Evolutionary conservation across 2,329 filamentous ascomycete genomes (phyloP).

Genomic region (Fusarium dimerum): DNA sequence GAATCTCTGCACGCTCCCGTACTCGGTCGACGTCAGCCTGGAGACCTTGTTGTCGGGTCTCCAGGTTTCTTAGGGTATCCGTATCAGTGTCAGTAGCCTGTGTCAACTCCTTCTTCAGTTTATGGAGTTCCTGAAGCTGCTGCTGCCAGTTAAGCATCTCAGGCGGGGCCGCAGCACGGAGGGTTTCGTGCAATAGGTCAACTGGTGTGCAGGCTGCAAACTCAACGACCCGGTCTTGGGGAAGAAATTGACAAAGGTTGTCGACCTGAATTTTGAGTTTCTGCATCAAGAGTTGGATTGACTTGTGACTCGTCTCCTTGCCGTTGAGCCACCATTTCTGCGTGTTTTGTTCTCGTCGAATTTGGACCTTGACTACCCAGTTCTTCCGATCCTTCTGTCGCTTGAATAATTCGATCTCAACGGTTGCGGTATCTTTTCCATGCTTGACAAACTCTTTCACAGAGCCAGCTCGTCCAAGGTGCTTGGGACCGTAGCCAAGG

Average conservation of each 20-base stretch:
- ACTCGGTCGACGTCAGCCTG: slow-evolving; percentile 82
- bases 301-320: slow-evolving; percentile 59
- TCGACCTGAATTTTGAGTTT: slow-evolving; percentile 90
- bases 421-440: slow-evolving; percentile 71
- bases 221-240: slow-evolving; percentile 92
- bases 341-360: slow-evolving; percentile 80
- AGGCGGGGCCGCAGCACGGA: slow-evolving; percentile 81
- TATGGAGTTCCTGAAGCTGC: slow-evolving; percentile 69
- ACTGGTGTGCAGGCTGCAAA: slow-evolving; percentile 84
- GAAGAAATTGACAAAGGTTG: slow-evolving; percentile 95
- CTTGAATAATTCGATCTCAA: slow-evolving; percentile 87
- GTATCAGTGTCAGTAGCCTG: slow-evolving; percentile 57
- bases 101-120: slow-evolving; percentile 64
- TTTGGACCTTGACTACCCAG: slow-evolving; percentile 71
- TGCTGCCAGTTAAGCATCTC: slow-evolving; percentile 81
- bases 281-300: slow-evolving; percentile 66
- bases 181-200: slow-evolving; percentile 80
- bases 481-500: slow-evolving; percentile 78
- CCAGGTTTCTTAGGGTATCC: slow-evolving; percentile 65
- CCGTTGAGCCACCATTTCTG: slow-evolving; percentile 79
- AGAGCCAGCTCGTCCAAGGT: slow-evolving; percentile 83
- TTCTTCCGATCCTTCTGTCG: slow-evolving; percentile 63
- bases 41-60: slow-evolving; percentile 72
- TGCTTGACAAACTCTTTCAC: slow-evolving; percentile 93
- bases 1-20: slow-evolving; percentile 70